These are phyloP conservation scores for Ceratobasidium theobromae DNA, from an alignment of 1,284 basidiomycete species.

Conservation along the genomic window DNA sequence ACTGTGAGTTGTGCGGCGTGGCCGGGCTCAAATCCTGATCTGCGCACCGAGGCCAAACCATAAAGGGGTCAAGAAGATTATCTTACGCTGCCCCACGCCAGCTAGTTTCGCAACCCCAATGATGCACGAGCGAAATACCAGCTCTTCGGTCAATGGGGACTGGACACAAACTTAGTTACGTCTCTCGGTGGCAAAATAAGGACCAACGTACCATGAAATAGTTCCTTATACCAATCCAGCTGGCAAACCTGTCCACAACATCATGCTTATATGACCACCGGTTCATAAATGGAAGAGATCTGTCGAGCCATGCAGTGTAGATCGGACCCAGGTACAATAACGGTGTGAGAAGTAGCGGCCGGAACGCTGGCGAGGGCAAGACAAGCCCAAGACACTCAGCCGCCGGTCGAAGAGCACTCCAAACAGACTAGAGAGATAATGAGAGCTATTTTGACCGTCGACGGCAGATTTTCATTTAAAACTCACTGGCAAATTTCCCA, in stretches of 20 bases:
- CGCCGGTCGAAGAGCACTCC: constrained; percentile 26
- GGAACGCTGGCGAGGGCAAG: constrained; percentile 42
- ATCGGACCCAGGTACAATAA: constrained; percentile 84
- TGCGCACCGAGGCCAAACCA: constrained; percentile 92
- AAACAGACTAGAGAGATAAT: background rate
- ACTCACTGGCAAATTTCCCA: constrained; percentile 21
- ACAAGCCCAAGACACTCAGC: constrained; percentile 39
- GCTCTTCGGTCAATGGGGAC: constrained; percentile 91
- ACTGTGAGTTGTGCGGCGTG: background rate
- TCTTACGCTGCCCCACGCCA: constrained; percentile 54
- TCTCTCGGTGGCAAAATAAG: constrained; percentile 6
- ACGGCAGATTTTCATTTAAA: background rate
- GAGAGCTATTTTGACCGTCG: background rate
- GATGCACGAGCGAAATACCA: constrained; percentile 88
- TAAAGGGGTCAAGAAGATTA: constrained; percentile 81
- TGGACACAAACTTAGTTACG: constrained; percentile 41
- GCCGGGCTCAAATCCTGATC: constrained; percentile 40
- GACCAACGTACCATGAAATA: constrained; percentile 69
- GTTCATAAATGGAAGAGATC: constrained; percentile 63
- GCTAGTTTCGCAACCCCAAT: constrained; percentile 72
- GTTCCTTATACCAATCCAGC: constrained; percentile 69
- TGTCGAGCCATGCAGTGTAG: constrained; percentile 60
- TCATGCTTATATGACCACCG: constrained; percentile 52
- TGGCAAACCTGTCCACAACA: constrained; percentile 49
- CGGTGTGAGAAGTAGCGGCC: constrained; percentile 59